Evolutionary conservation across 257 asterid genomes (phyloP).

Genomic region (Fraxinus quadrangulata): DNA sequence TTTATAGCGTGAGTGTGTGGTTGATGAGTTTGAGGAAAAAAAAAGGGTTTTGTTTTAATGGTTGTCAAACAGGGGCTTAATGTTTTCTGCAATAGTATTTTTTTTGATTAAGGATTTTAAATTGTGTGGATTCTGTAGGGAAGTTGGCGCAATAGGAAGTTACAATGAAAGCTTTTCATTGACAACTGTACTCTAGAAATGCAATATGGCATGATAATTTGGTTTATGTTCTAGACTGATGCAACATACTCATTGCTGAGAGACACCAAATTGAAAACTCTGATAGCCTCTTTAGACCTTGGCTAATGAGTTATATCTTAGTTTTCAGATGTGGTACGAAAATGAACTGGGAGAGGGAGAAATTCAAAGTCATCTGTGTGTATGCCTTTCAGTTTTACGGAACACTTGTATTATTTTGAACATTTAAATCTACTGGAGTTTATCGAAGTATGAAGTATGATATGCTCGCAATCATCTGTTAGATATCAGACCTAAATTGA

Average conservation of each 20-base stretch:
- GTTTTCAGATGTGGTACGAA: background rate
- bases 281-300: background rate
- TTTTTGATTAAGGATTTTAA: background rate
- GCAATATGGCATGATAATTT: background rate
- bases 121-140: background rate
- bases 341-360: background rate
- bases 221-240: slow-evolving; percentile 17
- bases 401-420: background rate
- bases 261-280: background rate
- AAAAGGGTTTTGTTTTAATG: too few relatives aligned
- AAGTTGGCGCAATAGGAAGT: background rate
- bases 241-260: background rate
- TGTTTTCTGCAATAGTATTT: slow-evolving; percentile 16
- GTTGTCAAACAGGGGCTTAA: too few relatives aligned
- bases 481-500: background rate
- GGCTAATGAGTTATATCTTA: background rate
- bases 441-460: background rate
- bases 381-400: background rate
- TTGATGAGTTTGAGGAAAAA: accelerated
- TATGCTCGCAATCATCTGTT: background rate
- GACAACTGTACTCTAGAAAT: background rate
- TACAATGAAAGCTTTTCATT: background rate
- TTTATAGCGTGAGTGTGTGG: too few relatives aligned
- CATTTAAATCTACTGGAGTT: background rate
- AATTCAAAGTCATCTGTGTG: background rate